Conservation (phyloP, 352 stramenopile genomes). For the Globisporangium recalcitrans region DNA sequence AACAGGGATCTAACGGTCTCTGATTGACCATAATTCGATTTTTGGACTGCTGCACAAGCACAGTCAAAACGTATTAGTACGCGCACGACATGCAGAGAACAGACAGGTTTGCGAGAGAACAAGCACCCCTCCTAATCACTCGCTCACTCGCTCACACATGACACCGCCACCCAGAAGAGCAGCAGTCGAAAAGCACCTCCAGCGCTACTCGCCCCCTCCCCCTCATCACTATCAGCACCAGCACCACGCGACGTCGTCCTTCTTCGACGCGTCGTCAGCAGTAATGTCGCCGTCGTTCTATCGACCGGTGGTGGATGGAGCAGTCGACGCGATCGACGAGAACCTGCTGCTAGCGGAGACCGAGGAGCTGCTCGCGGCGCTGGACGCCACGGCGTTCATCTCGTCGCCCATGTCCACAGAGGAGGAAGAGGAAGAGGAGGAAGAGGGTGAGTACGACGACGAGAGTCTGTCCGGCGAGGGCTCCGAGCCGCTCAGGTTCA, state of each 20-base stretch:
- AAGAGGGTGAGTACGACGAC: not conserved
- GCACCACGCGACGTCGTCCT: not conserved
- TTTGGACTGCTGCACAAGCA: not conserved
- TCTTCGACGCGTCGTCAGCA: not conserved
- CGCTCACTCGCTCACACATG: not conserved
- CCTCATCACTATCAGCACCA: no score
- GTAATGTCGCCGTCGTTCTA: not conserved
- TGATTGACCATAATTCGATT: not conserved
- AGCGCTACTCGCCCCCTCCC: not conserved
- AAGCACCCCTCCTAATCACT: not conserved
- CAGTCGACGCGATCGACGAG: slow-evolving; percentile 11
- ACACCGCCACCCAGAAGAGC: not conserved
- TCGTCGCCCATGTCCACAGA: slow-evolving; percentile 13
- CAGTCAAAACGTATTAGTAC: not conserved
- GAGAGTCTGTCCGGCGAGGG: not conserved
- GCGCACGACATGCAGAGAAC: not conserved
- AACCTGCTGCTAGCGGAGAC: slow-evolving; percentile 18
- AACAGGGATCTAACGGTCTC: not conserved
- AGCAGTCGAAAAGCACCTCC: not conserved
- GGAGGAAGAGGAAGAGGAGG: slow-evolving; percentile 12
- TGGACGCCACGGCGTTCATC: slow-evolving; percentile 17
- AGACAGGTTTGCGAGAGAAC: not conserved
- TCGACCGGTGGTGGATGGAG: not conserved
- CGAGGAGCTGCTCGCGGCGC: slow-evolving; percentile 16
- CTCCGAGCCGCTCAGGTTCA: not conserved